phyloP scores from a whole-genome alignment of 371 early-diverging fungal species.

The Lichtheimia ramosa region DNA sequence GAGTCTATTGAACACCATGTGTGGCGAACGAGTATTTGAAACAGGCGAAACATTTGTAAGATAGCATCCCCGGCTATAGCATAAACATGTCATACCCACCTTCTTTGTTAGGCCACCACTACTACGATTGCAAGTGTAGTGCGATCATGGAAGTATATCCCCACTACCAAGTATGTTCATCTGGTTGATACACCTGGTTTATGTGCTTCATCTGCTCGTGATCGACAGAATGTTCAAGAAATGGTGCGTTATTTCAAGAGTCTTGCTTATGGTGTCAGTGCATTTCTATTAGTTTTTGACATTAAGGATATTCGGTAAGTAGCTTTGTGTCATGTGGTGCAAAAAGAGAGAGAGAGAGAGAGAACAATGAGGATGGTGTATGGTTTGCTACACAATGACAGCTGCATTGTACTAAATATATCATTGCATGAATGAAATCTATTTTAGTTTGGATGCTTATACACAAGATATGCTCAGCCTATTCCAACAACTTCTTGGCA shows the following conservation, averaged over 20 bases:
- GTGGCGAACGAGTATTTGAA: constrained; percentile 41
- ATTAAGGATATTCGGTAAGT: constrained; percentile 50
- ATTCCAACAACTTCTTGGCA: constrained; percentile 58
- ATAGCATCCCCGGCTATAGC: too few species aligned
- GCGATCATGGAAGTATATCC: constrained; percentile 39
- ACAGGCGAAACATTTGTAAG: constrained; percentile 40
- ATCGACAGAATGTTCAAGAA: constrained; percentile 52
- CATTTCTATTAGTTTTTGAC: constrained; percentile 61
- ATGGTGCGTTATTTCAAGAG: constrained; percentile 61
- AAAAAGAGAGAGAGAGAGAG: too few species aligned
- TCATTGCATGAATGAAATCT: neutral
- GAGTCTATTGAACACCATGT: constrained; percentile 47
- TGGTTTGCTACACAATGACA: neutral
- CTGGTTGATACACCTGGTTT: constrained; percentile 58
- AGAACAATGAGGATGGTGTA: neutral
- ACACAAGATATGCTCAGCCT: constrained; percentile 60
- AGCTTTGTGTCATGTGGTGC: neutral
- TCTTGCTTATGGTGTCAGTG: constrained; percentile 58
- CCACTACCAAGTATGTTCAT: constrained; percentile 28
- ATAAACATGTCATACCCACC: too few species aligned
- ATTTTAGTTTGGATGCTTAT: constrained; percentile 56
- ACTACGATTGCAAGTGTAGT: constrained; percentile 24
- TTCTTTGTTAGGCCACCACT: constrained; percentile 46
- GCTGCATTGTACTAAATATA: neutral
- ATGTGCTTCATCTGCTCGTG: constrained; percentile 51